Conservation (phyloP, 139 green algal species). For the Pseudopediastrum boryanum region DNA sequence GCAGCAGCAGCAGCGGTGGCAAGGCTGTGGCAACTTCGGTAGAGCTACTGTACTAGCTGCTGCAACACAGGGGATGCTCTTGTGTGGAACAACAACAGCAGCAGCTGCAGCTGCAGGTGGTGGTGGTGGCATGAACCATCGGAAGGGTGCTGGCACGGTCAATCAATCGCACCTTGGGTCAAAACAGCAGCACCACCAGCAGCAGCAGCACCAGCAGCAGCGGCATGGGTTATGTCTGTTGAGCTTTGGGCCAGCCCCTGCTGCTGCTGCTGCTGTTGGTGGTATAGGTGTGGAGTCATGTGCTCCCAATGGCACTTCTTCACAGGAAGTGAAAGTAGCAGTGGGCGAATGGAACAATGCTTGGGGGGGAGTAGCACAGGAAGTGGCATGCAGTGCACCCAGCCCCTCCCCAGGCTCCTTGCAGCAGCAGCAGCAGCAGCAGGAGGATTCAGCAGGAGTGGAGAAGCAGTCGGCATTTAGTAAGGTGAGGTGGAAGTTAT, state of each 20-base stretch:
- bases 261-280: background rate
- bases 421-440: background rate
- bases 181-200: background rate
- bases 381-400: background rate
- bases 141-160: background rate
- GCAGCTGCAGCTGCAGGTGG: background rate
- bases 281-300: background rate
- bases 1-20: background rate
- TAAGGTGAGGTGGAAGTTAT: no score
- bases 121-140: background rate
- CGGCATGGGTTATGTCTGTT: no score
- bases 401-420: background rate
- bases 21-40: background rate
- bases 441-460: no score
- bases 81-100: background rate
- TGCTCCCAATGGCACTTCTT: background rate
- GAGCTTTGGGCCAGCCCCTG: background rate
- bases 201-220: background rate
- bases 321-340: constrained; percentile 16
- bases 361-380: no score
- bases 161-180: background rate
- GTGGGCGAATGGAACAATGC: background rate
- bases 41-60: background rate
- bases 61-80: background rate
- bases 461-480: no score